Evolutionary conservation across 345 rosid species (phyloP), one percentile per base, ranked within the genome.

Genomic region (Hibiscus syriacus): DNA sequence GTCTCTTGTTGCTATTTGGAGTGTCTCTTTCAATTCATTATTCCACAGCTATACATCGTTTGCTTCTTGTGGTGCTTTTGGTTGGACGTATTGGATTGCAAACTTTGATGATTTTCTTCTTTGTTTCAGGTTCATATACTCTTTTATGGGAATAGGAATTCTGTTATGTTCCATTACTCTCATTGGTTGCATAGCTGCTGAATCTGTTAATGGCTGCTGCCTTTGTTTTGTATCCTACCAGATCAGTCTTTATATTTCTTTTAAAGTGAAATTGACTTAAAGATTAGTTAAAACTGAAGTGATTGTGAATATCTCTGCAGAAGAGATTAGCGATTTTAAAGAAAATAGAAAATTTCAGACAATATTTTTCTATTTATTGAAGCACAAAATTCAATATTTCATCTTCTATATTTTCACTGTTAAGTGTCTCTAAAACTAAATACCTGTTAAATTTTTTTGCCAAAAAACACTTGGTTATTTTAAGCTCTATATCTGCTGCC

Each of bases 71-170:
- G 30, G 70, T 7, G 38, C 2, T 13, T 52, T 12, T 36, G 70
- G 23, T 67, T 50, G 69, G 46, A 27, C 19, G 25, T 50, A 5
- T 34, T 34, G 38, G 38, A 34, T 34, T 34, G 38, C 38, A 34
- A 34, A 34, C 38, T 34, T 58, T 55, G 41, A 55, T 72, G 61
- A 17, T 67, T 8, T 73, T 63, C 45, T 59, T 72, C 60, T 70
- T 71, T 71, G 39, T 81, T 80, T 76, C 88, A 94, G 97, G 99
- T 94, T 94, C 78, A 90, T 94, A 72, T 89, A 94, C 81, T 87
- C 89, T 23, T 94, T 90, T 69, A 89, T 94, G 92, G 92, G 88
- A 48, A 80, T 90, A 77, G 97, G 97, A 29, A 73, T 89, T 56
- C 82, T 82, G 73, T 66, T 90, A 66, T 86, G 97, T 72, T 77